Percentiles rank a stretch among this genome's conserved stretches.
Evolutionary conservation across 305 asterid genomes (phyloP).

Genomic region (Rubia tinctorum): DNA sequence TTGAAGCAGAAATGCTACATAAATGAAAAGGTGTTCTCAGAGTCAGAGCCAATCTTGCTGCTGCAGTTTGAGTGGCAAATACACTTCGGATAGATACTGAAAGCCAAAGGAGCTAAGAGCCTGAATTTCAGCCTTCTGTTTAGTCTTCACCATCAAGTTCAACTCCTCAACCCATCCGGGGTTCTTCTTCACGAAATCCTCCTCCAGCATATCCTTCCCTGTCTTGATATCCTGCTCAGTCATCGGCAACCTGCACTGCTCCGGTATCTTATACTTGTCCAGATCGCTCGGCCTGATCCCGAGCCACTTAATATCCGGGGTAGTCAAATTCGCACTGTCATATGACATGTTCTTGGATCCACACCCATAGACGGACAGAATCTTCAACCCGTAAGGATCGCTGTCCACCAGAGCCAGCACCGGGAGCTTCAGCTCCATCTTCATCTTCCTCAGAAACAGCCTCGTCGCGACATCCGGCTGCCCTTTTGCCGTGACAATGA

Average conservation of each 20-base stretch:
- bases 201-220: conserved; percentile 84
- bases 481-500: conserved; percentile 83
- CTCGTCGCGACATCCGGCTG: conserved; percentile 86
- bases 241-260: conserved; percentile 88
- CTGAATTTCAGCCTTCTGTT: conserved; percentile 96
- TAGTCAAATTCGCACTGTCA: conserved; percentile 79
- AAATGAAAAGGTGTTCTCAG: conserved; percentile 27
- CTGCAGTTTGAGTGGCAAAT: conserved; percentile 86
- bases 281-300: conserved; percentile 86
- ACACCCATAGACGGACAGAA: conserved; percentile 77
- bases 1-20: conserved; percentile 1
- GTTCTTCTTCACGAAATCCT: conserved; percentile 95
- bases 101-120: conserved; percentile 90
- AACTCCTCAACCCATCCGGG: conserved; percentile 93
- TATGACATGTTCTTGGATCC: conserved; percentile 96
- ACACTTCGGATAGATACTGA: conserved; percentile 88
- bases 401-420: conserved; percentile 82
- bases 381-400: conserved; percentile 84
- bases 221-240: conserved; percentile 88
- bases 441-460: conserved; percentile 76
- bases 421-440: conserved; percentile 76
- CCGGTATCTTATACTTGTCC: conserved; percentile 83
- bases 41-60: conserved; percentile 92
- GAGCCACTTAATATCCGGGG: conserved; percentile 86
- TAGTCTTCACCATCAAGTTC: conserved; percentile 82